These are phyloP conservation scores for Isochrysis galbana DNA, from an alignment of 78 protist species.

Conservation along the genomic window DNA sequence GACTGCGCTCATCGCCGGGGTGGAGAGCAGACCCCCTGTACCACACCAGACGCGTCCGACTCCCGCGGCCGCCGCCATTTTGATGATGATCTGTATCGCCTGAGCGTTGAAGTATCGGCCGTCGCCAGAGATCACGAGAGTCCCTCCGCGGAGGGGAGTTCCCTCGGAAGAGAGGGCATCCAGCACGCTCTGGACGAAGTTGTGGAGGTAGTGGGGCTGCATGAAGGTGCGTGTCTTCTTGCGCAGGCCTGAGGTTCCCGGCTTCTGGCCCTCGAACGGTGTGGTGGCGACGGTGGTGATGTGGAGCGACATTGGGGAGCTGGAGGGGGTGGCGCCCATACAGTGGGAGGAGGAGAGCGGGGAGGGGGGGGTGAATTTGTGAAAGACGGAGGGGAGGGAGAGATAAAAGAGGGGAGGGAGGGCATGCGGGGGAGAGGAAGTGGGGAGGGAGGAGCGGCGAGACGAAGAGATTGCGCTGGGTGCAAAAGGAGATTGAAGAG, in stretches of 20 bases:
- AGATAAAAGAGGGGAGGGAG: no score
- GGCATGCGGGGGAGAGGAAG: no score
- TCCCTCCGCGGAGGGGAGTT: constrained; percentile 43
- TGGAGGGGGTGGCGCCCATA: no score
- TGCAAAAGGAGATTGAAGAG: no score
- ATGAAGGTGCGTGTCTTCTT: constrained; percentile 64
- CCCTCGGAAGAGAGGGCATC: constrained; percentile 35
- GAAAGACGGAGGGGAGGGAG: no score
- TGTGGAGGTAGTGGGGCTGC: constrained; percentile 59
- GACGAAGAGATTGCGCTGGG: no score
- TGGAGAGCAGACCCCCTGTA: constrained; percentile 82
- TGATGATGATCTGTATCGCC: constrained; percentile 73
- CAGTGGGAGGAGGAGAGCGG: no score
- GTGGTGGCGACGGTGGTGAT: constrained; percentile 45
- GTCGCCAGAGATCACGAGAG: constrained; percentile 94
- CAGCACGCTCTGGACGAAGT: constrained; percentile 84
- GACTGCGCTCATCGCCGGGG: constrained; percentile 93
- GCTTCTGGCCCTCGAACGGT: constrained; percentile 84
- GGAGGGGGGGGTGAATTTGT: no score
- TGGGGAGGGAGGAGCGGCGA: no score
- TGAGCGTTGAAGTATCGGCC: constrained; percentile 68
- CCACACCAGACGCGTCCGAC: constrained; percentile 77
- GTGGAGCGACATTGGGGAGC: no score
- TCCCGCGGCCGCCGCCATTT: constrained; percentile 88
- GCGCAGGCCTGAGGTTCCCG: constrained; percentile 92